These are phyloP conservation scores for Plasmopara muralis DNA, from an alignment of 352 stramenopile species.

Conservation along the genomic window DNA sequence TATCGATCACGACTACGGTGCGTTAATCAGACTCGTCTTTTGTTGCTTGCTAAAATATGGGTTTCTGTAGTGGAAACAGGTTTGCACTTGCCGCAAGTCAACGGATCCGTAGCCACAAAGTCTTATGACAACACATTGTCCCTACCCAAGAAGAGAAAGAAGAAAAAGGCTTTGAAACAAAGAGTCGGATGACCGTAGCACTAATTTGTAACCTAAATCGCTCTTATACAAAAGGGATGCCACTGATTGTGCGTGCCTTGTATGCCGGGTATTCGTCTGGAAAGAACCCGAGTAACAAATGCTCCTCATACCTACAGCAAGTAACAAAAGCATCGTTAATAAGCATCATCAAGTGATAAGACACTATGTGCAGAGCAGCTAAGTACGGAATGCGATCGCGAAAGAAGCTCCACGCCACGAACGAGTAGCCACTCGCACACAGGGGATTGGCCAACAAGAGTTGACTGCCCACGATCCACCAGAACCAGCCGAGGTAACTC, in stretches of 20 bases:
- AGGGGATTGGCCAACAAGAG: constrained; percentile 90
- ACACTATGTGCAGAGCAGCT: too few relatives aligned
- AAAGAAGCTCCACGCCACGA: constrained; percentile 93
- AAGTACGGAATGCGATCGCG: constrained; percentile 87
- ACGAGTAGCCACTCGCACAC: constrained; percentile 77
- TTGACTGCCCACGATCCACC: constrained; percentile 94
- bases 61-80: constrained; percentile 31
- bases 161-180: constrained; percentile 27
- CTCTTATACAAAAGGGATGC: constrained; percentile 87
- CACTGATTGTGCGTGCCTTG: constrained; percentile 80
- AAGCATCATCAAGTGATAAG: background rate
- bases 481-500: constrained; percentile 96
- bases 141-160: constrained; percentile 41
- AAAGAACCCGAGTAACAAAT: constrained; percentile 87
- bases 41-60: background rate
- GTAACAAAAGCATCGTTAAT: constrained; percentile 3
- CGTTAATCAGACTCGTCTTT: constrained; percentile 2
- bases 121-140: constrained; percentile 7
- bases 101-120: constrained; percentile 2
- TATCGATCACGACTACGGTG: constrained; percentile 46
- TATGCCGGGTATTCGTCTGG: constrained; percentile 90
- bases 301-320: constrained; percentile 85
- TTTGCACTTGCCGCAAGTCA: constrained; percentile 29
- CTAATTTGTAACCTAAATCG: too few relatives aligned
- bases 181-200: too few relatives aligned